Base-by-base conservation (phyloP, 169 alveolate genomes). In the Plasmodium gaboni region DNA sequence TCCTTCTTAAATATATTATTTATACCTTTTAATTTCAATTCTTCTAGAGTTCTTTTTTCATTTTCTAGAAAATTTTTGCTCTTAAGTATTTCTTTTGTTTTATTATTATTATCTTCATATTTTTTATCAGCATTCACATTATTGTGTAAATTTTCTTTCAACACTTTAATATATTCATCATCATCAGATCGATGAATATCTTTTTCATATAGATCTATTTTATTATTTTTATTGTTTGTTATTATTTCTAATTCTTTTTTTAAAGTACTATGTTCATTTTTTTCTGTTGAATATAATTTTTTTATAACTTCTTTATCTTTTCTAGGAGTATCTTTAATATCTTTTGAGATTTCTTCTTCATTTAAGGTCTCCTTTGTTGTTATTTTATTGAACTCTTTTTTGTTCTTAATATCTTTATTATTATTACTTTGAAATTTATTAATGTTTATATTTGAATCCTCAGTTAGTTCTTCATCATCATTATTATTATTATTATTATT, bases 11-110 rank as follows among this genome's bases (percentile, higher is more conserved):
- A 38, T 38, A 38, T 38, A 38, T 38, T 38, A 38, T 48, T 42
- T 44, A 50, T 78, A 17, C 67, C 89, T 24, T 65, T 67, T 51
- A 22, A 15, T 19, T 59, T 15, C 38, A 78, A 42, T 22, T 78
- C 78, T 59, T 78, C 89, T 57, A 78, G 38, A 22, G 68, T 78
- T n/a, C 78, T 51, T 32, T 78, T 78, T 32, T 78, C 89, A 63
- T 78, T 78, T 42, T 78, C 89, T 42, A 78, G 22, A 44, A 51
- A 78, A 24, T 78, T 65, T 51, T 51, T 78, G 26, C 78, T 59
- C 46, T 78, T 78, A 48, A 64, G 60, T 48, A 50, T 53, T 17
- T 78, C 89, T 6, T 64, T 22, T 28, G 32, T 9, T 1, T 65
- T 55, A n/a, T 57, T 48, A 9, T 15, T 3, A 15, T 50, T 44